A percentile compares a stretch with the other conserved stretches of the same genome.
Conservation (phyloP, 805 yeast genomes). For the Candida ponderosae region DNA sequence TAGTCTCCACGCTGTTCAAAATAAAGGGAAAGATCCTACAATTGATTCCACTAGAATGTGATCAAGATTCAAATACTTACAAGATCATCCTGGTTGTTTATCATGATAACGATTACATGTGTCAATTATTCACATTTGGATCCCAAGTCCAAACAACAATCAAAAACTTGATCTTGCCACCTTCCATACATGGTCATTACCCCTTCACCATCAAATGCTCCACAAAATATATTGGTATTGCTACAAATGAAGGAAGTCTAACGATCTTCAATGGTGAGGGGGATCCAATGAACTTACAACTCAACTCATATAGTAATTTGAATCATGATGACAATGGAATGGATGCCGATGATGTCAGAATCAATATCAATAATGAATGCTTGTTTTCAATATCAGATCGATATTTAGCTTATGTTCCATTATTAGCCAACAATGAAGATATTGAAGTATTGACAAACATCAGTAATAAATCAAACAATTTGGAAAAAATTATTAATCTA, state of each 20-base stretch:
- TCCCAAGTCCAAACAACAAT: background rate
- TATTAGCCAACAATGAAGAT: constrained; percentile 15
- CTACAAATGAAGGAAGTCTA: constrained; percentile 21
- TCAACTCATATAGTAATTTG: constrained; percentile 5
- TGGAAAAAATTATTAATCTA: constrained; percentile 27
- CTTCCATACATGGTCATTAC: constrained; percentile 15
- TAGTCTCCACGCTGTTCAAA: constrained; percentile 18
- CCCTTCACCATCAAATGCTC: constrained; percentile 18
- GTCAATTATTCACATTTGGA: constrained; percentile 3
- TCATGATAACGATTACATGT: constrained; percentile 4
- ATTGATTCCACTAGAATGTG: constrained; percentile 18
- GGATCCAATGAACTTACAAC: constrained; percentile 7
- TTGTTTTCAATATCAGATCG: constrained; percentile 34
- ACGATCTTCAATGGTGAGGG: constrained; percentile 14
- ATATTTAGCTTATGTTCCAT: constrained; percentile 30
- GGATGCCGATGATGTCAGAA: constrained; percentile 7
- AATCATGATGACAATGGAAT: no score
- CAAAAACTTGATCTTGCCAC: constrained; percentile 16
- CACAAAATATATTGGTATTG: constrained; percentile 15
- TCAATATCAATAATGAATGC: constrained; percentile 27
- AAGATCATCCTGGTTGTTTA: constrained; percentile 8
- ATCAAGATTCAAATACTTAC: constrained; percentile 16
- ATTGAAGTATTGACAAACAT: background rate
- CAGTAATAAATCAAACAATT: background rate
- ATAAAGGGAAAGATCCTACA: constrained; percentile 14